Conservation (phyloP, 2,329 filamentous ascomycete species). For the Phoma sp. region DNA sequence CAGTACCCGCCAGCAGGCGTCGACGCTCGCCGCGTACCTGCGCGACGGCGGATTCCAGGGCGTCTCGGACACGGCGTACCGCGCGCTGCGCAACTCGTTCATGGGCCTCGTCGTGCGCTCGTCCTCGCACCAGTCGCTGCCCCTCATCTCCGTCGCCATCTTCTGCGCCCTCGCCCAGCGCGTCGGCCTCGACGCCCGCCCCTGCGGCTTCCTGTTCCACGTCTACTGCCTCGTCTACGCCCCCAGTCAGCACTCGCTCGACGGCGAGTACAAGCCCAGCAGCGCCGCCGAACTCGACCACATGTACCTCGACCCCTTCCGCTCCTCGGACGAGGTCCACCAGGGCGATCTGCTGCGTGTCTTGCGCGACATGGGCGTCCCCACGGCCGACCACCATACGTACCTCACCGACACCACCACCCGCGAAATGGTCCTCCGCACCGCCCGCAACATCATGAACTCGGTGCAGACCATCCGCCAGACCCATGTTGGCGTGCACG, state of each 20-base stretch:
- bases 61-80: conserved; percentile 74
- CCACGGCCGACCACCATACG: conserved; percentile 48
- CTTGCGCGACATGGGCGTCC: conserved; percentile 61
- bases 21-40: conserved; percentile 73
- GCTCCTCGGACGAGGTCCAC: conserved; percentile 70
- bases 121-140: conserved; percentile 77
- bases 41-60: conserved; percentile 72
- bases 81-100: conserved; percentile 84
- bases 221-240: conserved; percentile 80
- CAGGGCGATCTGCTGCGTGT: conserved; percentile 64
- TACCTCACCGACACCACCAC: conserved; percentile 71
- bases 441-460: conserved; percentile 80
- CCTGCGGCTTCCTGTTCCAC: conserved; percentile 83
- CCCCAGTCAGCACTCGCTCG: conserved; percentile 61
- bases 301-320: conserved; percentile 88
- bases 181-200: conserved; percentile 76
- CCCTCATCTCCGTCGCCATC: conserved; percentile 84
- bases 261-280: conserved; percentile 47
- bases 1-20: conserved; percentile 71
- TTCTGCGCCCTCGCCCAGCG: conserved; percentile 80
- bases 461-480: conserved; percentile 64
- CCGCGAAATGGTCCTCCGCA: conserved; percentile 74
- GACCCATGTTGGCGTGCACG: conserved; percentile 27
- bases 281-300: conserved; percentile 44
- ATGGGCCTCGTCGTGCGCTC: conserved; percentile 81